phyloP scores from a whole-genome alignment of 768 basidiomycete species.

The Russula brevipes region DNA sequence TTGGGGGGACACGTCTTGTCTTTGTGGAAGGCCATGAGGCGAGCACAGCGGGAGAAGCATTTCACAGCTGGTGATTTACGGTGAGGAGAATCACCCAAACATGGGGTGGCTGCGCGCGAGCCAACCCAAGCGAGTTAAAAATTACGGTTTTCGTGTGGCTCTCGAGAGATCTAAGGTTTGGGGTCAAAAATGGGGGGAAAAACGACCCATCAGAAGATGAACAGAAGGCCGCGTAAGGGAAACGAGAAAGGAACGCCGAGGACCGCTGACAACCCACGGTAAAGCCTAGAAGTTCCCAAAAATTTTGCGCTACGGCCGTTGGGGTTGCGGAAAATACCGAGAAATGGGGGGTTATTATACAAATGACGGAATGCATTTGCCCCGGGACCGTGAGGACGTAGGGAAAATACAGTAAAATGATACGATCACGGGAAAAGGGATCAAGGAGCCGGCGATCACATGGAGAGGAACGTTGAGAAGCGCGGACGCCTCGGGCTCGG shows the following conservation, averaged over 20 bases:
- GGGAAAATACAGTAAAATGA: background rate
- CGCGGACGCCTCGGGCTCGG: background rate
- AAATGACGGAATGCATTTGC: background rate
- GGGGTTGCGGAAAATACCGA: conserved; percentile 8
- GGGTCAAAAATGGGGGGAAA: conserved; percentile 12
- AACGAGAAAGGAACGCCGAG: conserved; percentile 11
- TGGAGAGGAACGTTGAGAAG: background rate
- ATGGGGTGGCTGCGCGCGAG: background rate
- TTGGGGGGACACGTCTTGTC: background rate
- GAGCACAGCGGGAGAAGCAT: background rate
- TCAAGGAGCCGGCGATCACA: background rate
- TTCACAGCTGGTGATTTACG: background rate
- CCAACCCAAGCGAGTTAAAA: background rate
- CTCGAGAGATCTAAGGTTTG: conserved; percentile 21
- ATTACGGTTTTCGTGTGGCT: conserved; percentile 8
- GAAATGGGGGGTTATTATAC: background rate
- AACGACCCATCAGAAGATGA: background rate
- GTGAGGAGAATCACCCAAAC: background rate
- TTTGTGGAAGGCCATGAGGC: background rate
- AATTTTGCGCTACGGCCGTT: background rate
- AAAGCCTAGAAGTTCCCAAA: conserved; percentile 8
- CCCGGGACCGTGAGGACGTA: background rate
- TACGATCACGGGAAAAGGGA: background rate
- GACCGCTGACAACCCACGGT: background rate
- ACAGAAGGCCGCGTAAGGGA: conserved; percentile 1